Evolutionary conservation across 441 rosid species (phyloP).

Genomic region (Kokia cookei): DNA sequence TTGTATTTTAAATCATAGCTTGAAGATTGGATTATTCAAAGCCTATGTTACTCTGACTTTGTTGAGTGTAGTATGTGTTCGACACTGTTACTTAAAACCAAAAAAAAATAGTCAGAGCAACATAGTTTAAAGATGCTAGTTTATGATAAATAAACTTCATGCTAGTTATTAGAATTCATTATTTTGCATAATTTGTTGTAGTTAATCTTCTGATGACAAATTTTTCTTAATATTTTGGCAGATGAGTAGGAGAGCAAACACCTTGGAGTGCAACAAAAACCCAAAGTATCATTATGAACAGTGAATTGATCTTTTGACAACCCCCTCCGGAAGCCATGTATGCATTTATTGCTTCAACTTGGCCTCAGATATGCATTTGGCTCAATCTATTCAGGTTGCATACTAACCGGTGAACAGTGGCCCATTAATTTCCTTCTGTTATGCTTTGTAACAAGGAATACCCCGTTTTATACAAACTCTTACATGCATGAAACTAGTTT

Average conservation of each 20-base stretch:
- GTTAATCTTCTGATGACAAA: background rate
- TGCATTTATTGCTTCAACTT: constrained; percentile 30
- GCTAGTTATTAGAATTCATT: too few relatives aligned
- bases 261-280: constrained; percentile 20
- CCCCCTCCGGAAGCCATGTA: constrained; percentile 20
- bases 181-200: too few relatives aligned
- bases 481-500: constrained; percentile 5
- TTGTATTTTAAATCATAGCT: too few relatives aligned
- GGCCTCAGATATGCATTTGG: constrained; percentile 24
- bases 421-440: constrained; percentile 2
- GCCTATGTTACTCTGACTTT: too few relatives aligned
- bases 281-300: constrained; percentile 12
- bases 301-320: background rate
- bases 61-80: background rate
- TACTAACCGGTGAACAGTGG: constrained; percentile 22
- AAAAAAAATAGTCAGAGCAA: too few relatives aligned
- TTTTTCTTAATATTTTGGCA: constrained; percentile 22
- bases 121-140: too few relatives aligned
- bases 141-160: too few relatives aligned
- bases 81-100: background rate
- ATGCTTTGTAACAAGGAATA: constrained; percentile 2
- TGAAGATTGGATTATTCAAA: too few relatives aligned
- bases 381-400: constrained; percentile 12
- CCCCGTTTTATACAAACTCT: background rate
- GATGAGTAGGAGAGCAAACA: constrained; percentile 22